phyloP scores from a whole-genome alignment of 495 filamentous ascomycete species.

The Corynascus novoguineensis region DNA sequence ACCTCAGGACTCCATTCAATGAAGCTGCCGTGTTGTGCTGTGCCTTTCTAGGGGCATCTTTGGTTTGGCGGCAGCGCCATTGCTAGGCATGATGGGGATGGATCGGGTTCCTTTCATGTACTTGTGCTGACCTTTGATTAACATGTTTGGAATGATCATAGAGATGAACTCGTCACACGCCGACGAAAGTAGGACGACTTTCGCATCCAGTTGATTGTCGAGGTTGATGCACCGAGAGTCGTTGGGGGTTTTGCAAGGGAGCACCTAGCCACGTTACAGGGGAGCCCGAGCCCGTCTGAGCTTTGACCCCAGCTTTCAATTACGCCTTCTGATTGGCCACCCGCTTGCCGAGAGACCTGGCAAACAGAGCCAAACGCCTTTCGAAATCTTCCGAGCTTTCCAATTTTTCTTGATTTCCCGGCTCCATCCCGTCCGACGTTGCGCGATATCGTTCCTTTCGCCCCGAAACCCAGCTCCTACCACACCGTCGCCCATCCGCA shows the following conservation, averaged over 20 bases:
- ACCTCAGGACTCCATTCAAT: background rate
- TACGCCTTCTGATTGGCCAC: conserved; percentile 26
- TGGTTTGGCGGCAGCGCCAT: no score
- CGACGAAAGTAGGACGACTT: no score
- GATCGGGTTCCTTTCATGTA: no score
- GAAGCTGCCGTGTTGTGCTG: background rate
- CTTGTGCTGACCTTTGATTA: no score
- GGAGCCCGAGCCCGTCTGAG: conserved; percentile 7
- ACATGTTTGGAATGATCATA: no score
- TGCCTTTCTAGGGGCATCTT: no score
- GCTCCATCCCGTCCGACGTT: conserved; percentile 12
- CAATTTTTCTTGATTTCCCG: conserved; percentile 27
- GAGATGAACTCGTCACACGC: no score
- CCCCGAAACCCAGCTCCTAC: conserved; percentile 9
- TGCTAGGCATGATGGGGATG: no score
- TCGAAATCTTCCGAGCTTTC: conserved; percentile 35
- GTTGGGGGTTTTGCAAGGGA: background rate
- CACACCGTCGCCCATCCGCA: conserved; percentile 12
- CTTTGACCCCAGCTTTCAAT: conserved; percentile 19
- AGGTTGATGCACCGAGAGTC: no score
- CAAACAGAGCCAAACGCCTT: conserved; percentile 27
- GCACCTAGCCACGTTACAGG: background rate
- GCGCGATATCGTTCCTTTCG: conserved; percentile 29
- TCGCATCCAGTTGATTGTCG: no score
- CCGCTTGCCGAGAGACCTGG: conserved; percentile 22